phyloP scores from a whole-genome alignment of 176 grass and related monocot genomes.

The Oryza meyeriana region DNA sequence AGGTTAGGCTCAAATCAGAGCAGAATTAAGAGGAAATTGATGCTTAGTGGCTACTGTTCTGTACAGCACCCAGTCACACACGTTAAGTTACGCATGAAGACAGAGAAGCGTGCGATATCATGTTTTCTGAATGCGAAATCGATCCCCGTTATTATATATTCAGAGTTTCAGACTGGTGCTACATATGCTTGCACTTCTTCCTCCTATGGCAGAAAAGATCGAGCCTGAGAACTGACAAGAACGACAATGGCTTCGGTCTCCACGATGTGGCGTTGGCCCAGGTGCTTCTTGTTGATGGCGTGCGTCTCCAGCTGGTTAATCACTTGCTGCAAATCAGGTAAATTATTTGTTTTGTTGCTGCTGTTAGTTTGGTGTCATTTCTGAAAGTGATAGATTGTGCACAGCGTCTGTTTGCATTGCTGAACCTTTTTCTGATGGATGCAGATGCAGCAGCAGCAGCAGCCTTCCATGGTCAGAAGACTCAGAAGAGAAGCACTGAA shows the following conservation, averaged over 20 bases:
- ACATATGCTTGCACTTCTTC: background rate
- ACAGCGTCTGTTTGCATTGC: background rate
- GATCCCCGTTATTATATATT: background rate
- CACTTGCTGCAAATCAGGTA: slow-evolving; percentile 23
- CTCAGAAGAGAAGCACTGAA: background rate
- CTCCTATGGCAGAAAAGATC: background rate
- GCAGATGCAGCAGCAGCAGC: background rate
- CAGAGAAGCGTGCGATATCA: background rate
- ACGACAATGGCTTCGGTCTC: background rate
- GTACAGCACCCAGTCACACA: background rate
- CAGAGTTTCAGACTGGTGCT: background rate
- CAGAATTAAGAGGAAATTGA: background rate
- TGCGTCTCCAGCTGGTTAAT: background rate
- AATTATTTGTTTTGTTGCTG: background rate
- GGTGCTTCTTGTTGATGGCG: background rate
- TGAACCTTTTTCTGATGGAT: background rate
- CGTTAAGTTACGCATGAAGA: background rate
- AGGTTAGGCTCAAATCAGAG: background rate
- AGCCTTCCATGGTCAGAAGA: slow-evolving; percentile 8
- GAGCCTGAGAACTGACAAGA: background rate
- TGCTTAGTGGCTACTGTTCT: too few relatives aligned
- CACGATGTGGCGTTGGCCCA: background rate
- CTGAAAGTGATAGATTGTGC: background rate
- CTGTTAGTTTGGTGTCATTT: background rate
- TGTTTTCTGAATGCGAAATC: background rate